Evolutionary conservation across 495 filamentous ascomycete species (phyloP).

Genomic region (Trypethelium eluteriae): DNA sequence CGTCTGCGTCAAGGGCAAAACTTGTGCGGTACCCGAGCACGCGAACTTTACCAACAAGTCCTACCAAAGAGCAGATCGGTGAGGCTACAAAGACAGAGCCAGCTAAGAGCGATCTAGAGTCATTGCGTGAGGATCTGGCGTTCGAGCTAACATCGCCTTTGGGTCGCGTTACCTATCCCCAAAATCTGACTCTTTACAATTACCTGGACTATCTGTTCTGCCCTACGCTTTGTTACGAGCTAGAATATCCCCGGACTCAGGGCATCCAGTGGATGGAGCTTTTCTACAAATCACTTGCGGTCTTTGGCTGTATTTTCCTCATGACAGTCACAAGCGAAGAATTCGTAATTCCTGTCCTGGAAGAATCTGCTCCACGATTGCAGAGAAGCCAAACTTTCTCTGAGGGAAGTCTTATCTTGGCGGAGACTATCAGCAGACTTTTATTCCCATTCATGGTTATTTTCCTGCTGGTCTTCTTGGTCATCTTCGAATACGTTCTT

Average conservation of each 20-base stretch:
- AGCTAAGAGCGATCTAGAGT: constrained; percentile 28
- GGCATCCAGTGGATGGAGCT: constrained; percentile 73
- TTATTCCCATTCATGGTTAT: constrained; percentile 92
- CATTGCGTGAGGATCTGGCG: constrained; percentile 79
- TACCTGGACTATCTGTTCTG: constrained; percentile 84
- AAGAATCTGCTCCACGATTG: constrained; percentile 63
- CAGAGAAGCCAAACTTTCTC: constrained; percentile 47
- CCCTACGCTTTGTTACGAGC: constrained; percentile 93
- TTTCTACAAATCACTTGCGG: constrained; percentile 74
- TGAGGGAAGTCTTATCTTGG: constrained; percentile 70
- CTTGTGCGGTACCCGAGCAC: constrained; percentile 71
- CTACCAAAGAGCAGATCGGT: constrained; percentile 29
- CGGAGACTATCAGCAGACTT: constrained; percentile 87
- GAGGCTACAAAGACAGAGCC: constrained; percentile 39
- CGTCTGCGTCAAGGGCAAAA: constrained; percentile 52
- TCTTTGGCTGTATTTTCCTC: constrained; percentile 95
- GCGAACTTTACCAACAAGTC: constrained; percentile 35
- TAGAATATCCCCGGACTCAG: constrained; percentile 83
- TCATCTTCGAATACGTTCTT: constrained; percentile 70
- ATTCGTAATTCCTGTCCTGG: constrained; percentile 85
- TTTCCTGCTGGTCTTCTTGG: constrained; percentile 40
- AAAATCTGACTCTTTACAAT: constrained; percentile 75
- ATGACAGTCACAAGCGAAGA: constrained; percentile 87
- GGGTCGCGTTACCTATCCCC: constrained; percentile 81
- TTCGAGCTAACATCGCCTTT: constrained; percentile 83